These are phyloP conservation scores for Penicillium desertorum DNA, from an alignment of 495 filamentous ascomycete species.

Conservation along the genomic window DNA sequence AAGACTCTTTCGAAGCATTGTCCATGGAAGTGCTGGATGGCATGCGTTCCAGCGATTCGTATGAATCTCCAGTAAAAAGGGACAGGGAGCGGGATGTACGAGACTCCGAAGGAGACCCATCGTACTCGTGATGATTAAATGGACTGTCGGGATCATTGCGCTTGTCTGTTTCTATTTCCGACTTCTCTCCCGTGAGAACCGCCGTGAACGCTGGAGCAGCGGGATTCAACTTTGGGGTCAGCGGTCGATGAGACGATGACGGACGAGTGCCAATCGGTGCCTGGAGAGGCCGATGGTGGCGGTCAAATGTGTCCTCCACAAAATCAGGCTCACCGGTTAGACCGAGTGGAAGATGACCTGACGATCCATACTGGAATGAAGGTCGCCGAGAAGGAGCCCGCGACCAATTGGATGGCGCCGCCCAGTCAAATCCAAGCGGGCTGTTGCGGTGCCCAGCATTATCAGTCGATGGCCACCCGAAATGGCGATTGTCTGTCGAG, in stretches of 20 bases:
- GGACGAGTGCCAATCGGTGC: slow-evolving; percentile 57
- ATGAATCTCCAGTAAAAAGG: slow-evolving; percentile 68
- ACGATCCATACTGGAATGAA: slow-evolving; percentile 57
- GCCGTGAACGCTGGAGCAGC: slow-evolving; percentile 60
- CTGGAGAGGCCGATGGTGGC: slow-evolving; percentile 48
- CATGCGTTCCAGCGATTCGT: slow-evolving; percentile 70
- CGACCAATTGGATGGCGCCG: slow-evolving; percentile 55
- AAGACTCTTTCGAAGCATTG: slow-evolving; percentile 57
- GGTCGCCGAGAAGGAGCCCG: slow-evolving; percentile 54
- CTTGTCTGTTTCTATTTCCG: slow-evolving; percentile 41
- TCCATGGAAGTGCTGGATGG: slow-evolving; percentile 68
- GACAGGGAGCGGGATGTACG: slow-evolving; percentile 61
- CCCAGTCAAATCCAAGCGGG: slow-evolving; percentile 60
- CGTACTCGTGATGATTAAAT: slow-evolving; percentile 45
- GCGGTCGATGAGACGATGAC: slow-evolving; percentile 52
- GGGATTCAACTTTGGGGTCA: slow-evolving; percentile 61
- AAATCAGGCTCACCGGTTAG: slow-evolving; percentile 50
- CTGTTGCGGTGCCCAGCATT: slow-evolving; percentile 51
- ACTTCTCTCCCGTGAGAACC: slow-evolving; percentile 46
- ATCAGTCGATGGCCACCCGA: slow-evolving; percentile 61
- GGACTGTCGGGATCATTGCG: slow-evolving; percentile 34
- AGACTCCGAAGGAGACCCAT: slow-evolving; percentile 60
- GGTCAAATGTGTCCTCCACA: slow-evolving; percentile 43
- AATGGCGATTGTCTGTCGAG: slow-evolving; percentile 72
- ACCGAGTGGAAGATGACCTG: slow-evolving; percentile 52